These are phyloP conservation scores for Metschnikowia reukaufii DNA, from an alignment of 805 yeast species.

Conservation along the genomic window DNA sequence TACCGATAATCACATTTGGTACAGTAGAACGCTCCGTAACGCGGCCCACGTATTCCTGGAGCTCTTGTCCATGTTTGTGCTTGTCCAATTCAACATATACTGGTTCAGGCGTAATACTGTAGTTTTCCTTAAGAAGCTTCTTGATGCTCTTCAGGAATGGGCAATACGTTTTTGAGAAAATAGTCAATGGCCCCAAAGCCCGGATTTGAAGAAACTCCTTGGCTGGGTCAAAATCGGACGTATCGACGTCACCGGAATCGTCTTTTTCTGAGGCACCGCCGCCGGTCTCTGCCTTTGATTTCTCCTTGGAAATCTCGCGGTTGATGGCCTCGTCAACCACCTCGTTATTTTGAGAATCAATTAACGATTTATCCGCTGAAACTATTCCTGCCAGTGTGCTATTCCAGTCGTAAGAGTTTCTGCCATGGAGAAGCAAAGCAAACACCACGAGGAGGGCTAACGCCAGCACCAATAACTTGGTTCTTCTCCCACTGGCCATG, in stretches of 20 bases:
- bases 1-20: conserved; percentile 21
- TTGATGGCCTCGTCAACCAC: conserved; percentile 42
- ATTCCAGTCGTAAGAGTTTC: conserved; percentile 33
- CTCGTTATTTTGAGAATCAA: conserved; percentile 37
- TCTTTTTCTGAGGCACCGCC: conserved; percentile 10
- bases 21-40: conserved; percentile 18
- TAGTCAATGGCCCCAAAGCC: conserved; percentile 60
- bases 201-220: conserved; percentile 54
- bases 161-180: conserved; percentile 59
- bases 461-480: conserved; percentile 10
- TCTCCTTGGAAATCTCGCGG: conserved; percentile 31
- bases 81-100: conserved; percentile 77
- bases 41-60: conserved; percentile 68
- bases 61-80: conserved; percentile 70
- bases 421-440: conserved; percentile 29
- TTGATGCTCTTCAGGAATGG: conserved; percentile 78
- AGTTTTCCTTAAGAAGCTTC: conserved; percentile 58
- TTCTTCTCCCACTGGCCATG: conserved; percentile 6
- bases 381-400: conserved; percentile 25
- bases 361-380: conserved; percentile 23
- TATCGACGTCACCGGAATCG: conserved; percentile 6
- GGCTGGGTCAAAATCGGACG: conserved; percentile 33
- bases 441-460: conserved; percentile 6
- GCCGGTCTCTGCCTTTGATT: conserved; percentile 14
- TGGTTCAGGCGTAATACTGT: conserved; percentile 71